Evolutionary conservation across 2,329 filamentous ascomycete genomes (phyloP), one percentile per base, ranked within the genome.

Genomic region (Trichoderma brevicompactum): DNA sequence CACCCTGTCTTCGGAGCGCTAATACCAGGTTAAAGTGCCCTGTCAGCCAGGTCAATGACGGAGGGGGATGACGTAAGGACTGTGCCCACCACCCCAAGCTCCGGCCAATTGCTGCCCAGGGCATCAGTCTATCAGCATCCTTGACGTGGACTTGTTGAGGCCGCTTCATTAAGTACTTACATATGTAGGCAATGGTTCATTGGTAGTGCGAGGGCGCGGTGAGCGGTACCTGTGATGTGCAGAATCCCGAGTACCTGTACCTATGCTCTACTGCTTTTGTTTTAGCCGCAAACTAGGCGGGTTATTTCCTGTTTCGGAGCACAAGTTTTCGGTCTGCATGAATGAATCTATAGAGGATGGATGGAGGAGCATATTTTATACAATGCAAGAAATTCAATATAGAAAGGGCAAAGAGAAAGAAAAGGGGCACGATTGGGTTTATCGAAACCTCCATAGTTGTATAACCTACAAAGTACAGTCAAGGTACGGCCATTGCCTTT

Each of bases 41-140:
- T 23, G 52, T 9, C 32, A 12, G 23, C 23, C 23, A 28, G 23
- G 23, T 28, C 48, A 15, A 44, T 53, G 48, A 62, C 38, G 48
- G 38, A 23, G 28, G n/a, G 49, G 38, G 60, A 63, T 63, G 60
- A 63, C 60, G 60, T 54, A 63, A 63, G 60, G 49, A 41, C 49
- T 54, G 13, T 40, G 23, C 49, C 59, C 49, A 44, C 59, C 19
- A 44, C 19, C 8, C n/a, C 49, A 28, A 19, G 36, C 36, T 23
- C 32, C 4, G 49, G 23, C 59, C 59, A 53, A 62, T 36, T 52
- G 48, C 38, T 13, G 10, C 34, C 3, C n/a, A 62, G 55, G 52
- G 36, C 52, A 41, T 59, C 56, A 17, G 13, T 49, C 49, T n/a
- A 19, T 13, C 23, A 34, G n/a, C 19, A n/a, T 60, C 17, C 5